Conservation (phyloP, 2,329 filamentous ascomycete species). For the Chlorencoelia australis region DNA sequence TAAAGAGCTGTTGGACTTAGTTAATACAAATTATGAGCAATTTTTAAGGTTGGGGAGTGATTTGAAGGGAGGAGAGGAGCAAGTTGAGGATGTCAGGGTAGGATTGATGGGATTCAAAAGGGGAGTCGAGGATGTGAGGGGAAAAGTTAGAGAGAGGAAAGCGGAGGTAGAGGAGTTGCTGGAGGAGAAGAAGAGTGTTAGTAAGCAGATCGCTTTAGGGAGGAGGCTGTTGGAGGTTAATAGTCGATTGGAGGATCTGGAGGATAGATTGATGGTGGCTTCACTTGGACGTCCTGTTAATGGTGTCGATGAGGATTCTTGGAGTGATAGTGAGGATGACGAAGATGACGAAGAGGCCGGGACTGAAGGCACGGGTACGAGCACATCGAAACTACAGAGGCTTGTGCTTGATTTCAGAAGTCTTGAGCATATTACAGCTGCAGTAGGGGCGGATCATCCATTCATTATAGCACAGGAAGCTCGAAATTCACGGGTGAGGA, state of each 20-base stretch:
- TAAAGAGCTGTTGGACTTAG: slow-evolving; percentile 82
- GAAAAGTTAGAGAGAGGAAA: slow-evolving; percentile 52
- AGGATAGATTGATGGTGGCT: slow-evolving; percentile 49
- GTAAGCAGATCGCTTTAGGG: slow-evolving; percentile 50
- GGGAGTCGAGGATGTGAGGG: slow-evolving; percentile 66
- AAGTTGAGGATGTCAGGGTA: slow-evolving; percentile 80
- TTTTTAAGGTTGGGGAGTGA: slow-evolving; percentile 78
- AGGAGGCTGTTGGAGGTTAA: slow-evolving; percentile 58
- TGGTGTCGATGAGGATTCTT: slow-evolving; percentile 22
- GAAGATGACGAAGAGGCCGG: slow-evolving; percentile 26
- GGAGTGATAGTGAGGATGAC: slow-evolving; percentile 32
- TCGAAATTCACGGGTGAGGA: slow-evolving; percentile 46
- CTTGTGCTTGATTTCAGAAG: slow-evolving; percentile 49
- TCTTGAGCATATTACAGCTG: slow-evolving; percentile 39
- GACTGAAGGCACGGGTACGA: slow-evolving; percentile 25
- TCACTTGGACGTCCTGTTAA: slow-evolving; percentile 21
- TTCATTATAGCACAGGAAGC: slow-evolving; percentile 49
- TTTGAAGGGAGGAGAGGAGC: slow-evolving; percentile 79
- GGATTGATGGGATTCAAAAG: slow-evolving; percentile 77
- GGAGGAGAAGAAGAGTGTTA: slow-evolving; percentile 55
- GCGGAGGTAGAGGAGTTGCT: slow-evolving; percentile 53
- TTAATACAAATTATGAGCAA: slow-evolving; percentile 89
- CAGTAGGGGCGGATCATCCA: slow-evolving; percentile 47
- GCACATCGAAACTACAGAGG: slow-evolving; percentile 34
- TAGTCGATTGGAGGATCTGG: slow-evolving; percentile 50